Evolutionary conservation across 495 filamentous ascomycete genomes (phyloP).

Genomic region (Penicillium cataractarum): DNA sequence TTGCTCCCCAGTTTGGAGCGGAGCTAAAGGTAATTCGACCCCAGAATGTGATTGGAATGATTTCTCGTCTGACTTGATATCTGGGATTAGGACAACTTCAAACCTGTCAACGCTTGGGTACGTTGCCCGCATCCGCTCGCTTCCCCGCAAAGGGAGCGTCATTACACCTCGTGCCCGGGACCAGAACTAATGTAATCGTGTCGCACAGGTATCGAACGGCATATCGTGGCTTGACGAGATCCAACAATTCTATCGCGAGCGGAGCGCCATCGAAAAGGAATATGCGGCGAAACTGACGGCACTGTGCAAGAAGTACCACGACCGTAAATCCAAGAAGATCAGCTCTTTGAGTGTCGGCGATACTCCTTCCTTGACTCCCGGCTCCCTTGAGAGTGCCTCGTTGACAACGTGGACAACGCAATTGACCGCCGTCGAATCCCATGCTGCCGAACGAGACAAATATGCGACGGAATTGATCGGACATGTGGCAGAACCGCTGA

Average conservation of each 20-base stretch:
- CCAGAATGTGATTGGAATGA: neutral
- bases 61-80: slow-evolving; percentile 2
- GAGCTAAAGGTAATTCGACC: slow-evolving; percentile 75
- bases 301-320: slow-evolving; percentile 92
- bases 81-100: slow-evolving; percentile 80
- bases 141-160: slow-evolving; percentile 24
- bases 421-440: slow-evolving; percentile 82
- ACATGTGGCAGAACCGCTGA: slow-evolving; percentile 84
- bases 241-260: slow-evolving; percentile 94
- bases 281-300: slow-evolving; percentile 85
- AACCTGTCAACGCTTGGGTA: slow-evolving; percentile 90
- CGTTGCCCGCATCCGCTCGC: slow-evolving; percentile 28
- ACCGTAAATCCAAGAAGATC: slow-evolving; percentile 92
- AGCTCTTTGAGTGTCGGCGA: slow-evolving; percentile 92
- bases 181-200: slow-evolving; percentile 35
- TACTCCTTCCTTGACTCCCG: slow-evolving; percentile 88
- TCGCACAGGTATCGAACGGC: slow-evolving; percentile 69
- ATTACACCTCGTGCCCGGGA: slow-evolving; percentile 18
- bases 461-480: slow-evolving; percentile 74
- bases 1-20: slow-evolving; percentile 79
- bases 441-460: slow-evolving; percentile 86
- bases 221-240: slow-evolving; percentile 96
- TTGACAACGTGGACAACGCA: slow-evolving; percentile 97
- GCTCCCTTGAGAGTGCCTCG: slow-evolving; percentile 92
- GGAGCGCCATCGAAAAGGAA: slow-evolving; percentile 92